Evolutionary conservation across 345 rosid genomes (phyloP), one percentile per base, ranked within the genome.

Genomic region (Sonneratia alba): DNA sequence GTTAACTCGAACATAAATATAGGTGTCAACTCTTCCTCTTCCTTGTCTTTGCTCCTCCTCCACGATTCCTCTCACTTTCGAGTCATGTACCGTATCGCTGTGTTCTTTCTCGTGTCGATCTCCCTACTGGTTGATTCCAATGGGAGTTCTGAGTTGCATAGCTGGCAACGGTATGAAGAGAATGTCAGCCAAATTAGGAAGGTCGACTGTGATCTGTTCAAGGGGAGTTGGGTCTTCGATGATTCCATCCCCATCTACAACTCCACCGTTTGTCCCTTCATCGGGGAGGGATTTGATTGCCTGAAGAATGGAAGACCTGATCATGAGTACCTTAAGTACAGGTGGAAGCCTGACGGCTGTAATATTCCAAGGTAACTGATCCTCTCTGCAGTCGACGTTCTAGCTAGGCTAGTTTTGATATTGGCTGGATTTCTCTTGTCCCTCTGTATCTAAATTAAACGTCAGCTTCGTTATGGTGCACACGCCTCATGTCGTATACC

Each of bases 181-280:
- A 36, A 62, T 11, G 53, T 32, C 18, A 51, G 48, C 19, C 5
- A 42, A 10, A 14, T 10, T 27, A 11, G 14, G 13, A 6, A 21
- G 11, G 36, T 19, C 6, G 73, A 49, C 14, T 83, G 86, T 71
- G 82, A 83, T 73, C 62, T 74, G 64, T 83, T 76, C 76, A 24
- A 37, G 55, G 90, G 90, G 47, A 77, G 68, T 40, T 86, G 90
- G 90, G 82, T 86, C 43, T 37, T 22, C 42, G 84, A 83, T 34
- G 69, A 79, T 27, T 12, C 83, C 12, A 73, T 77, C 64, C 82
- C 86, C 61, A 79, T 78, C 53, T 84, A 86, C 59, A 68, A 78
- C 27, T 55, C 72, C 36, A 40, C 72, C 1, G 32, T 47, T 27
- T 81, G 83, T 38, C 70, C 81, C 8, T 78, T 77, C 73, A 63